Evolutionary conservation across 805 yeast species (phyloP).

Genomic region (Vanderwaltozyma yarrowii): DNA sequence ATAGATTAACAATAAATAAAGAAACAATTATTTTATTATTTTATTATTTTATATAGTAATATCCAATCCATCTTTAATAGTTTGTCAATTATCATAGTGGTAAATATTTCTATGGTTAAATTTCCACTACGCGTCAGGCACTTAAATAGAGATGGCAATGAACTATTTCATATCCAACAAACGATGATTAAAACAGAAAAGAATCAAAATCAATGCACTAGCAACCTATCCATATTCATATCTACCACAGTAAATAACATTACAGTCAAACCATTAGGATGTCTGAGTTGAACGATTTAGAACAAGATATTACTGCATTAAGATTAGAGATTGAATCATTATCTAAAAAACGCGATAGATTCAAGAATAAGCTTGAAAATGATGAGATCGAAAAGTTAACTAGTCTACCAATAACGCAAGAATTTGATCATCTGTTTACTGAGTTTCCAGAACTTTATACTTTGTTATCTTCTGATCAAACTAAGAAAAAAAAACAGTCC

Average conservation of each 20-base stretch:
- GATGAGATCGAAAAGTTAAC: slow-evolving; percentile 4
- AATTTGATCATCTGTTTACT: slow-evolving; percentile 14
- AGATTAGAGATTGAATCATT: slow-evolving; percentile 23
- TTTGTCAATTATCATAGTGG: too few species aligned
- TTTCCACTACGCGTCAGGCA: too few species aligned
- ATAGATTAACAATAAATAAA: too few species aligned
- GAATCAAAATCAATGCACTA: too few species aligned
- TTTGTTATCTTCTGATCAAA: slow-evolving; percentile 6
- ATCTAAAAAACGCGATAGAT: slow-evolving; percentile 6
- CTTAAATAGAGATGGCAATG: too few species aligned
- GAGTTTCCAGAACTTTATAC: slow-evolving; percentile 18
- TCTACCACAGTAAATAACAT: too few species aligned
- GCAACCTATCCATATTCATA: too few species aligned
- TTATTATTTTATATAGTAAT: too few species aligned
- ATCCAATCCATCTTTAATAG: too few species aligned
- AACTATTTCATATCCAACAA: too few species aligned
- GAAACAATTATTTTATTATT: too few species aligned
- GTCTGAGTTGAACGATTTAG: slow-evolving; percentile 24
- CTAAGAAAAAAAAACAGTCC: neutral
- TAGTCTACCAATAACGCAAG: slow-evolving; percentile 6
- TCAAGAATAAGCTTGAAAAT: slow-evolving; percentile 5
- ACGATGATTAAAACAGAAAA: neutral
- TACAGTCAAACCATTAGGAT: slow-evolving; percentile 8
- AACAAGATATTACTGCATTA: slow-evolving; percentile 30
- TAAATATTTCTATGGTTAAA: too few species aligned